A percentile compares a stretch with the other conserved stretches of the same genome.
phyloP scores from a whole-genome alignment of 352 stramenopile species.

The Phytophthora syringae region DNA sequence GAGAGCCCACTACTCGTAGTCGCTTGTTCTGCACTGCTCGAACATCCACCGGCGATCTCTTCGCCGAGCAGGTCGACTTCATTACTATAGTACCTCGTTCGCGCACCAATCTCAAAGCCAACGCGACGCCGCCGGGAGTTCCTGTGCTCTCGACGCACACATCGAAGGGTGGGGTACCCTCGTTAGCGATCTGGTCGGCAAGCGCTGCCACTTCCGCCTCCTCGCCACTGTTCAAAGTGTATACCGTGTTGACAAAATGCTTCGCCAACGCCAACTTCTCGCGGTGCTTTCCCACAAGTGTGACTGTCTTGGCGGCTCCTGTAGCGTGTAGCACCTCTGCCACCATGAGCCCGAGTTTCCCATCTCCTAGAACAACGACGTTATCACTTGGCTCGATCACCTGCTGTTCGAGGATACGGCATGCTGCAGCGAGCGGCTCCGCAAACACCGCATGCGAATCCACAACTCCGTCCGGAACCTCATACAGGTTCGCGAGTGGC shows the following conservation, averaged over 20 bases:
- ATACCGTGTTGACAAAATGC: slow-evolving; percentile 46
- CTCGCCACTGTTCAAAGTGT: slow-evolving; percentile 30
- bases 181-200: slow-evolving; percentile 26
- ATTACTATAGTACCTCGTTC: slow-evolving; percentile 48
- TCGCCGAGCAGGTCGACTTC: slow-evolving; percentile 59
- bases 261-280: slow-evolving; percentile 64
- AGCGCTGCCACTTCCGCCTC: slow-evolving; percentile 30
- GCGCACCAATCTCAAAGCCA: slow-evolving; percentile 50
- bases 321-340: slow-evolving; percentile 75
- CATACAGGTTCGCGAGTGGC: slow-evolving; percentile 80
- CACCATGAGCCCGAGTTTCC: slow-evolving; percentile 89
- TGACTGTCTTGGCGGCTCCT: slow-evolving; percentile 37
- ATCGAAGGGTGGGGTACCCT: slow-evolving; percentile 46
- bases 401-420: slow-evolving; percentile 85
- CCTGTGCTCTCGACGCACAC: slow-evolving; percentile 76
- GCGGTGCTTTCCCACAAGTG: slow-evolving; percentile 65
- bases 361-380: slow-evolving; percentile 88
- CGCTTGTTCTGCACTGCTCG: slow-evolving; percentile 45
- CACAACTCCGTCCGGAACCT: slow-evolving; percentile 71
- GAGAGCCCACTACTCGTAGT: slow-evolving; percentile 62
- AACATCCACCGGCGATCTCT: slow-evolving; percentile 39
- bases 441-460: slow-evolving; percentile 83
- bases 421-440: slow-evolving; percentile 88
- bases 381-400: slow-evolving; percentile 59
- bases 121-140: slow-evolving; percentile 44